Base-by-base conservation (phyloP, 2,329 filamentous ascomycete genomes). In the Trichoderma sp. region DNA sequence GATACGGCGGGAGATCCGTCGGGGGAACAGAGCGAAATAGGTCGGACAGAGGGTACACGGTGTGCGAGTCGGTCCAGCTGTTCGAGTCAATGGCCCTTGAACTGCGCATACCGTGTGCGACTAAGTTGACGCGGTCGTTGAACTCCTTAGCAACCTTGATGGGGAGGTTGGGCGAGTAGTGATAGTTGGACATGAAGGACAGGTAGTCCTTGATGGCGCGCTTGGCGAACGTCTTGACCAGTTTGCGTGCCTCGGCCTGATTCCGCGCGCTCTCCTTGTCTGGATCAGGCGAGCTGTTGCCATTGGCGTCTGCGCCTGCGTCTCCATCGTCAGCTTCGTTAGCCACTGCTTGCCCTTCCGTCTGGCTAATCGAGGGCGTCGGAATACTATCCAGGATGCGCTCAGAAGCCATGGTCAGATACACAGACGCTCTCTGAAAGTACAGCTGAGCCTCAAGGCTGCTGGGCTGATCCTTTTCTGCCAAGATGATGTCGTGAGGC, bases 161-260 rank as follows among this genome's bases (percentile, higher is more conserved):
- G 7, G 89, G 84, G 48, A 91, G 76, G 56, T 90, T 85, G 0
- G 91, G 90, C 0, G 91, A 90, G 76, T 95, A 95, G 71, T 95
- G 90, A 68, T 95, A 88, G 66, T 88, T 81, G 1, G 87, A 86
- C 45, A 96, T 79, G 72, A 91, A 95, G 24, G 84, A 80, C 70
- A 88, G 80, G 73, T 90, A 93, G 76, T 95, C 91, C 66, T 88
- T 84, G 24, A 95, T 77, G 1, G 91, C 91, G 63, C 88, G 85
- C 75, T 91, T 93, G 3, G 91, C 91, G 75, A 90, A 88, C 0
- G 83, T 82, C 70, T 91, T 90, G 69, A 94, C 88, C 28, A 84
- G 78, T 74, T 90, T 92, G 51, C 89, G 84, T 7, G 69, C 64
- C 14, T 76, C 75, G 17, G 60, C 59, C 45, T 73, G 73, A 47